Percentiles rank a stretch among this genome's conserved stretches.
Conservation (phyloP, 805 yeast species). For the Lipomyces lipofer region DNA sequence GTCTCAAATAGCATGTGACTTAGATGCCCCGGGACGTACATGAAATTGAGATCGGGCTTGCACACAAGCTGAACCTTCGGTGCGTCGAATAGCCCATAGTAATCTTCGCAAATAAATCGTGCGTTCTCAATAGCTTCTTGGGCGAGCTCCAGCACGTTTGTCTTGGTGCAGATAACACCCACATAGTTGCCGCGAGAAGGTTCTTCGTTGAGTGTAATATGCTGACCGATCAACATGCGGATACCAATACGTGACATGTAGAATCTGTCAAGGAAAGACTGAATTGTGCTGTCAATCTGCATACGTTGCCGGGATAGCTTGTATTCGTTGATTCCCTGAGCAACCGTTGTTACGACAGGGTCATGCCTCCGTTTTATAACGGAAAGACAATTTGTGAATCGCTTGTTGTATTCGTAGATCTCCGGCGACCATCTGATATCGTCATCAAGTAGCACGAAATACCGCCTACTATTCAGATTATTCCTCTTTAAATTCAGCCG, state of each 20-base stretch:
- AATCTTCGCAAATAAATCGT: slow-evolving; percentile 85
- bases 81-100: slow-evolving; percentile 82
- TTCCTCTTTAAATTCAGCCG: slow-evolving; percentile 4
- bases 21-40: slow-evolving; percentile 92
- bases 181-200: slow-evolving; percentile 68
- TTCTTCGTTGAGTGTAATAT: slow-evolving; percentile 75
- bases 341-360: slow-evolving; percentile 85
- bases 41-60: slow-evolving; percentile 71
- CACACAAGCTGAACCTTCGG: slow-evolving; percentile 80
- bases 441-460: slow-evolving; percentile 55
- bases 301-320: slow-evolving; percentile 51
- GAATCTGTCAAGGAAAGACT: slow-evolving; percentile 78
- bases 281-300: slow-evolving; percentile 69
- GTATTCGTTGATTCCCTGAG: slow-evolving; percentile 88
- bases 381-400: slow-evolving; percentile 63
- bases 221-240: slow-evolving; percentile 93
- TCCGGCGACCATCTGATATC: slow-evolving; percentile 69
- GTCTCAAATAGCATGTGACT: slow-evolving; percentile 90
- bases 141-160: slow-evolving; percentile 80
- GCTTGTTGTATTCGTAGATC: slow-evolving; percentile 66
- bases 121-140: slow-evolving; percentile 90
- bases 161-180: slow-evolving; percentile 83
- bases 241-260: slow-evolving; percentile 91
- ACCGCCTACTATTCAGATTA: slow-evolving; percentile 40
- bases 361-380: slow-evolving; percentile 83